Evolutionary conservation across 371 early-diverging fungal species (phyloP), one percentile per base, ranked within the genome.

Genomic region (Apophysomyces sp.): DNA sequence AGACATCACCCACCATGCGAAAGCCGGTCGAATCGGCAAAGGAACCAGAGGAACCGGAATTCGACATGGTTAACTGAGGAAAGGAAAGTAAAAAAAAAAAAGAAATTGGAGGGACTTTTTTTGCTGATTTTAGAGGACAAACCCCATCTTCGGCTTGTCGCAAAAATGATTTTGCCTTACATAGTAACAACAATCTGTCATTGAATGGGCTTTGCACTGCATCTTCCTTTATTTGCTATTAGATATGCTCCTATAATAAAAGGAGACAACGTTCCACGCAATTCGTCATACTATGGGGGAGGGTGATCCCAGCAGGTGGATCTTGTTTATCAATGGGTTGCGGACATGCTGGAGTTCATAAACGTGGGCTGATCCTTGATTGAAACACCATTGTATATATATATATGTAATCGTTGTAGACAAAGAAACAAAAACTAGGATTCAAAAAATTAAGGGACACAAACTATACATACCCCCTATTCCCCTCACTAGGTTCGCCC

Each of bases 1-100:
- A 37, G 21, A 53, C 16, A 31, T 67, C 71, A 4, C 71, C 68
- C 4, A 69, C 12, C 34, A 69, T 64, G 40, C 39, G 37, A 34
- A 58, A 49, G 12, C 66, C 67, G 31, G 69, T 64, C 18, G 74
- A 66, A 52, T 74, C 75, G 52, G 67, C 69, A 55, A 58, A 57
- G 4, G 73, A 73, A 64, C 73, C 70, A 51, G 68, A 63, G 8
- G 74, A 74, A 60, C 71, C 74, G 37, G 74, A 74, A 56, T 67
- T 68, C 37, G 72, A 72, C 72, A 72, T 72, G 52, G 57, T 55
- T 36, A 32, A 52, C 26, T 31, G 9, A 24, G 3, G 5, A 27
- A 51, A 28, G n/a, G 15, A 39, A 29, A 16, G 29, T 8, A 61
- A 61, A 32, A 24, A 39, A 13, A 18, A 40, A 55, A 41, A 61